Percentiles rank a stretch among this genome's conserved stretches.
These are phyloP conservation scores for Draba incana DNA, from an alignment of 345 rosid species.

Conservation along the genomic window DNA sequence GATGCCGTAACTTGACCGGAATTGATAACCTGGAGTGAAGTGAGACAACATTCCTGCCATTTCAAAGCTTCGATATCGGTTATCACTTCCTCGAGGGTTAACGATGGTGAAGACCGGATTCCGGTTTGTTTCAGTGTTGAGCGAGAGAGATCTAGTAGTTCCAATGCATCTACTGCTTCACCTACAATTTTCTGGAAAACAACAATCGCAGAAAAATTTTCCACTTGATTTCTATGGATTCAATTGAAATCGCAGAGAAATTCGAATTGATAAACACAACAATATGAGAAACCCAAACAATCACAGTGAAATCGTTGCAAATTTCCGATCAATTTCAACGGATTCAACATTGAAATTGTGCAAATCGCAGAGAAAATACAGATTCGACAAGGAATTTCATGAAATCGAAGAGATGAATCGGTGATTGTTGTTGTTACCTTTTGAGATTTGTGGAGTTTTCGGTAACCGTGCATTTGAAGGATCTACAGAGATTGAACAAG, in stretches of 20 bases:
- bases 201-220: background rate
- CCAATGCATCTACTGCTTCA: constrained; percentile 14
- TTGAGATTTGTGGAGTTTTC: constrained; percentile 9
- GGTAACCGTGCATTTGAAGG: constrained; percentile 24
- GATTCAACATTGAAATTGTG: background rate
- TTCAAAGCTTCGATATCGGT: constrained; percentile 38
- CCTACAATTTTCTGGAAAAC: constrained; percentile 20
- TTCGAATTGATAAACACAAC: too few relatives aligned
- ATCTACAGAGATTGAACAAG: constrained; percentile 15
- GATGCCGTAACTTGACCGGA: constrained; percentile 7
- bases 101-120: background rate
- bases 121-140: constrained; percentile 25
- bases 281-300: background rate
- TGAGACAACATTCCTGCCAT: constrained; percentile 43
- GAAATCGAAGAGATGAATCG: background rate
- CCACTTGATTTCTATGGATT: too few relatives aligned
- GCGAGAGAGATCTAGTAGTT: constrained; percentile 6
- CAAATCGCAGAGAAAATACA: background rate
- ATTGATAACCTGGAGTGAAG: constrained; percentile 36
- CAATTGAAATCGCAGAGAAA: too few relatives aligned
- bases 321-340: too few relatives aligned
- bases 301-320: background rate
- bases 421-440: constrained; percentile 4
- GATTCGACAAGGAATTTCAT: background rate
- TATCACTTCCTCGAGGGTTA: constrained; percentile 38